Conservation (phyloP, 192 early-diverging fungal species). For the Kappamyces sp. region DNA sequence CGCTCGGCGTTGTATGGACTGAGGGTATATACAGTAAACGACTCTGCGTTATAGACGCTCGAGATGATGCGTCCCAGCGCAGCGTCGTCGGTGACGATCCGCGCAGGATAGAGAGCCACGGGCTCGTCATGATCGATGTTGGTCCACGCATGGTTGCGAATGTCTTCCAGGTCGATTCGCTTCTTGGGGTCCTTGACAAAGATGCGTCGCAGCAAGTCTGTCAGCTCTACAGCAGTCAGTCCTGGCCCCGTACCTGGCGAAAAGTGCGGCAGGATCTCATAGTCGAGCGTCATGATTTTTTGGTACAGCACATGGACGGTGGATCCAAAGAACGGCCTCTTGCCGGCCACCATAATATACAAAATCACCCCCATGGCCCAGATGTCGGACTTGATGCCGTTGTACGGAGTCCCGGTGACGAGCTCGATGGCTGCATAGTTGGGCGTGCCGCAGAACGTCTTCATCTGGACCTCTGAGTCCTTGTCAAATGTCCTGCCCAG, state of each 20-base stretch:
- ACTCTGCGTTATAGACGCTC: constrained; percentile 28
- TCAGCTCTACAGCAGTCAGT: constrained; percentile 28
- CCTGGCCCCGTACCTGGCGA: constrained; percentile 34
- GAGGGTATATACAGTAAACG: constrained; percentile 7
- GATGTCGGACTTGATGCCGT: constrained; percentile 59
- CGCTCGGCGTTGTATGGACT: too few species aligned
- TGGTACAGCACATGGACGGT: constrained; percentile 49
- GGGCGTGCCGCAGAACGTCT: constrained; percentile 40
- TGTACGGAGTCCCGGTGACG: constrained; percentile 58
- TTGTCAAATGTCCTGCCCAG: constrained; percentile 48
- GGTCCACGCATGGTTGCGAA: constrained; percentile 50
- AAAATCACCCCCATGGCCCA: constrained; percentile 64
- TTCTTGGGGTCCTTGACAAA: constrained; percentile 52
- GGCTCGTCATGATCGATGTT: constrained; percentile 50
- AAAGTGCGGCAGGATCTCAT: constrained; percentile 53
- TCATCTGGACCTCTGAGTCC: constrained; percentile 45
- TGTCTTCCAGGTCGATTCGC: constrained; percentile 46
- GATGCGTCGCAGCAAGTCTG: constrained; percentile 41
- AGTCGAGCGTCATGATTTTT: constrained; percentile 57
- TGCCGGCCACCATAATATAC: constrained; percentile 58
- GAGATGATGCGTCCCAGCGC: constrained; percentile 45
- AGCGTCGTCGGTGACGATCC: constrained; percentile 34
- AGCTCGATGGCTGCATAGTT: constrained; percentile 63
- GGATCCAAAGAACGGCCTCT: constrained; percentile 51
- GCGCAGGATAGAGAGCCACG: constrained; percentile 26